These are phyloP conservation scores for Prunus fruticosa DNA, from an alignment of 306 rosid species.

Conservation along the genomic window DNA sequence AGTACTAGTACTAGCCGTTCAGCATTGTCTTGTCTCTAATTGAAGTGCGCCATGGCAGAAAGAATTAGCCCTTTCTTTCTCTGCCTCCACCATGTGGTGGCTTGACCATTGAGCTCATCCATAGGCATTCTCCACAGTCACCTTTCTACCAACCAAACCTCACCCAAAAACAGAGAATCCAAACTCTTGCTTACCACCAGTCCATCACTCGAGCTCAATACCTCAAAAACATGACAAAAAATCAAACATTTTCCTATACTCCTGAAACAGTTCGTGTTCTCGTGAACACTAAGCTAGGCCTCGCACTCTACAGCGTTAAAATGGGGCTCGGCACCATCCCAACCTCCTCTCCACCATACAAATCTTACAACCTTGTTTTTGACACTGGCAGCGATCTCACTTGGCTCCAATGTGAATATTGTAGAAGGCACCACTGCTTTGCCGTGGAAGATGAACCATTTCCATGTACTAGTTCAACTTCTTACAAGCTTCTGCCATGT, in stretches of 20 bases:
- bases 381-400: not conserved
- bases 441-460: not conserved
- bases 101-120: not conserved
- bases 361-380: not conserved
- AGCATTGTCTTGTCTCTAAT: too few species aligned
- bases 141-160: slow-evolving; percentile 1
- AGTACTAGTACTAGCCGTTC: too few species aligned
- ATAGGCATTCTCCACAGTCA: not conserved
- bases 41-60: not conserved
- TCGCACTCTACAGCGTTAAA: not conserved
- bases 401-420: not conserved
- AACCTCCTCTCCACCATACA: not conserved
- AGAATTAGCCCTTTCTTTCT: not conserved
- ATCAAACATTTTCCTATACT: not conserved
- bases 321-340: not conserved
- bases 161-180: not conserved
- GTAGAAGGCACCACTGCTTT: not conserved
- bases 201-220: not conserved
- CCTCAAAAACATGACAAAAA: not conserved
- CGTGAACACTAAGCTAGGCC: not conserved
- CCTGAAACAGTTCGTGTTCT: not conserved
- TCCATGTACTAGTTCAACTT: not conserved
- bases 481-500: not conserved
- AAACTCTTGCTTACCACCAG: not conserved
- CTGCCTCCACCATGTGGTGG: not conserved